Evolutionary conservation across 805 yeast species (phyloP).

Genomic region (Grigorovia jiainica): DNA sequence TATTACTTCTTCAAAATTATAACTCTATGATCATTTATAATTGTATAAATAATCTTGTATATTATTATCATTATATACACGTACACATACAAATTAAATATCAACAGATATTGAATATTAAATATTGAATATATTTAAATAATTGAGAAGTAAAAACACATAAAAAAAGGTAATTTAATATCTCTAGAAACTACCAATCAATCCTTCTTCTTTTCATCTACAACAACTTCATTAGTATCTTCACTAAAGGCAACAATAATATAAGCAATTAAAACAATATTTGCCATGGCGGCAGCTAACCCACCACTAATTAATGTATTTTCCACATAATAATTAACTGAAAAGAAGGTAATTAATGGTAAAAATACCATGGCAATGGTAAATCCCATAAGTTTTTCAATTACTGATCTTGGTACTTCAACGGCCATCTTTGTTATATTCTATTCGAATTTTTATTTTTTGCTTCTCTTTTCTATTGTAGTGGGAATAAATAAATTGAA

Average conservation of each 20-base stretch:
- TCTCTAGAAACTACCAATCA: no score
- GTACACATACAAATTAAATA: not conserved
- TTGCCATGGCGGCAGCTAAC: constrained; percentile 67
- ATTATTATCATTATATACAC: no score
- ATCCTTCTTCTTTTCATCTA: constrained; percentile 32
- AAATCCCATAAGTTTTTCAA: constrained; percentile 60
- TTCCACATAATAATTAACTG: constrained; percentile 33
- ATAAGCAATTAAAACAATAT: constrained; percentile 62
- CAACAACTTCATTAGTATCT: constrained; percentile 33
- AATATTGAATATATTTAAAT: no score
- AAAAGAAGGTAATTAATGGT: constrained; percentile 58
- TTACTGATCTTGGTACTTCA: constrained; percentile 41
- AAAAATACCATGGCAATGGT: constrained; percentile 67
- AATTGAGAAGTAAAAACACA: no score
- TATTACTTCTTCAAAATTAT: no score
- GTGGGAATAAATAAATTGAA: no score
- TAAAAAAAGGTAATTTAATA: not conserved
- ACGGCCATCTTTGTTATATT: constrained; percentile 31
- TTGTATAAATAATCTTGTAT: no score
- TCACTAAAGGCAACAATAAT: constrained; percentile 68
- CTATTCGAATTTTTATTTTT: no score
- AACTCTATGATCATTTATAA: no score
- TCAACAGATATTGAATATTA: no score
- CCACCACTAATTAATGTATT: constrained; percentile 70
- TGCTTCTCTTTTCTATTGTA: no score